Evolutionary conservation across 202 grass and related monocot genomes (phyloP).

Genomic region (Setaria viridis): DNA sequence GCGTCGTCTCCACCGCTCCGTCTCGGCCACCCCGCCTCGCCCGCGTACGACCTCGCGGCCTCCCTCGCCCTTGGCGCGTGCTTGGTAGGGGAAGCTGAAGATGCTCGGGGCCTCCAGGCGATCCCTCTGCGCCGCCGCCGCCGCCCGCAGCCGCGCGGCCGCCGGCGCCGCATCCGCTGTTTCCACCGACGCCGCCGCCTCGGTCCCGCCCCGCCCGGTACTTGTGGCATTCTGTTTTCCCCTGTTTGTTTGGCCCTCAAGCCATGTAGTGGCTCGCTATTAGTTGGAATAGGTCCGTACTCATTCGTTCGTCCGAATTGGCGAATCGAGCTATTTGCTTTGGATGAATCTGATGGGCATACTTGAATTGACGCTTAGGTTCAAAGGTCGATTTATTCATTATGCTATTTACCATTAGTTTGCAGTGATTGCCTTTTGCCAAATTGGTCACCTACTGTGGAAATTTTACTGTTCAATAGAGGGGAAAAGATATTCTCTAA

Average conservation of each 20-base stretch:
- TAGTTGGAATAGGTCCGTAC: background rate
- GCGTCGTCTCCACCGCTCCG: background rate
- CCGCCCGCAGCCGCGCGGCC: constrained; percentile 48
- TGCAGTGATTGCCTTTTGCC: background rate
- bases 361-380: background rate
- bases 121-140: constrained; percentile 56
- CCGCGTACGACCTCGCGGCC: background rate
- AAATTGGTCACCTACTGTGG: background rate
- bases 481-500: background rate
- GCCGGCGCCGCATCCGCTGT: constrained; percentile 40
- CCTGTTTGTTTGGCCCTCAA: background rate
- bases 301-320: background rate
- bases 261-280: background rate
- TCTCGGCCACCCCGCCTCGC: background rate
- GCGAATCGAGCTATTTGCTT: background rate
- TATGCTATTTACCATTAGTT: background rate
- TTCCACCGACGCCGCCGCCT: constrained; percentile 33
- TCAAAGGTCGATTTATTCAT: background rate
- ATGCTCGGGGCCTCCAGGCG: constrained; percentile 83
- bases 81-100: constrained; percentile 10
- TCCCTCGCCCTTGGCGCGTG: background rate
- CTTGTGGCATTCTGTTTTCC: background rate
- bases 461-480: background rate
- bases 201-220: constrained; percentile 40
- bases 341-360: background rate